Evolutionary conservation across 495 filamentous ascomycete species (phyloP).

Genomic region (Hypoxylon perforatum): DNA sequence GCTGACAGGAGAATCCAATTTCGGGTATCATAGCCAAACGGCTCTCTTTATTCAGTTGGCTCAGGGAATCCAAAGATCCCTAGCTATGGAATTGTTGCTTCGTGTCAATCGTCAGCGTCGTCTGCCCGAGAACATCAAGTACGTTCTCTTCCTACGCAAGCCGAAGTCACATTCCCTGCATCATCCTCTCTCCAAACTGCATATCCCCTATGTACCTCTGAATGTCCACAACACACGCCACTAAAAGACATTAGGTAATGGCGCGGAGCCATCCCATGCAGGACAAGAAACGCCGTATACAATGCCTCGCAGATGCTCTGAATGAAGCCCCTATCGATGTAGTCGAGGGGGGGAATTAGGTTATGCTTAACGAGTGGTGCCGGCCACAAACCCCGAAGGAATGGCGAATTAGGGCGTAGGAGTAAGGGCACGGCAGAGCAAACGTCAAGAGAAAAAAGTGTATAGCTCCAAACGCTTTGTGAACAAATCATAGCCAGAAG

Average conservation of each 20-base stretch:
- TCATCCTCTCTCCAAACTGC: constrained; percentile 15
- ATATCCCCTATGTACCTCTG: constrained; percentile 32
- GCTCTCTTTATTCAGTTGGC: constrained; percentile 23
- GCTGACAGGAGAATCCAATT: background rate
- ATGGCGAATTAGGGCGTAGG: constrained; percentile 5
- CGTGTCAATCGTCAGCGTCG: constrained; percentile 35
- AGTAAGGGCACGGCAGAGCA: background rate
- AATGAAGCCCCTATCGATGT: constrained; percentile 4
- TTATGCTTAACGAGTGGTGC: constrained; percentile 4
- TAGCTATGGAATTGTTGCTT: constrained; percentile 38
- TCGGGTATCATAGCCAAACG: constrained; percentile 36
- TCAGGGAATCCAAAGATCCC: constrained; percentile 8
- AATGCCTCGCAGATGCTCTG: constrained; percentile 27
- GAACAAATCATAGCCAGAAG: constrained; percentile 56
- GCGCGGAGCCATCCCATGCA: constrained; percentile 26
- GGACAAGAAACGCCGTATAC: constrained; percentile 35
- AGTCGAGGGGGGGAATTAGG: constrained; percentile 23
- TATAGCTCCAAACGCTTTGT: background rate
- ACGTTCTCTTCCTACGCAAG: constrained; percentile 27
- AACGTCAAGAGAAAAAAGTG: constrained; percentile 14
- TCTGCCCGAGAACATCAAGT: constrained; percentile 15
- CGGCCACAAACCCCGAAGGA: background rate
- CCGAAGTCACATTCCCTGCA: constrained; percentile 16
- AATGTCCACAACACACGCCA: constrained; percentile 18
- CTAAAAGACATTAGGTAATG: constrained; percentile 16